phyloP scores from a whole-genome alignment of 129 eudicot genomes.

The Deinandra increscens region DNA sequence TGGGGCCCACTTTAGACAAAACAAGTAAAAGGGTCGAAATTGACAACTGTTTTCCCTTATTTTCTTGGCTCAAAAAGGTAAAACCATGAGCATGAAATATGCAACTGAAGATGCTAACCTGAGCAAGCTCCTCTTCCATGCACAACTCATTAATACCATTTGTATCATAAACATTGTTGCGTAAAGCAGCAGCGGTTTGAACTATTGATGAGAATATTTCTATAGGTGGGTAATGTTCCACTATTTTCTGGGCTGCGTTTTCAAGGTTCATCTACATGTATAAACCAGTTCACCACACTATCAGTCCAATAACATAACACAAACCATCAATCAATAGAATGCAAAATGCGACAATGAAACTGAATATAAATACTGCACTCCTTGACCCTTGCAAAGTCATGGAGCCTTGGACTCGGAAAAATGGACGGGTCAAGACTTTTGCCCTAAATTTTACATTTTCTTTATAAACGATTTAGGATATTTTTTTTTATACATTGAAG shows the following conservation, averaged over 20 bases:
- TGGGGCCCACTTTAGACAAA: background rate
- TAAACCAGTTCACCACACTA: background rate
- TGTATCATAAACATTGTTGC: slow-evolving; percentile 32
- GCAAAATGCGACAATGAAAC: slow-evolving; percentile 3
- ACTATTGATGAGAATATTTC: slow-evolving; percentile 73
- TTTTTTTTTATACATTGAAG: too few relatives aligned
- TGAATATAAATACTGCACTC: slow-evolving; percentile 6
- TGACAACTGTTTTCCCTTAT: background rate
- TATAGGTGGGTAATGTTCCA: slow-evolving; percentile 46
- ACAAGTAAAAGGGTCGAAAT: background rate
- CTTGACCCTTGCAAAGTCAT: background rate
- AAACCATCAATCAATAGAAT: background rate
- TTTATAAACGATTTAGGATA: background rate
- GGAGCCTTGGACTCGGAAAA: slow-evolving; percentile 7
- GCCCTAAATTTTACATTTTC: background rate
- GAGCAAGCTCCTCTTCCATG: slow-evolving; percentile 51
- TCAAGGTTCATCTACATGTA: slow-evolving; percentile 54
- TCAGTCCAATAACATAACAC: slow-evolving; percentile 1
- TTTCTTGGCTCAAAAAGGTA: background rate
- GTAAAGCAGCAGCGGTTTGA: slow-evolving; percentile 42
- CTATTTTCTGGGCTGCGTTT: slow-evolving; percentile 59
- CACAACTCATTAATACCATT: slow-evolving; percentile 39
- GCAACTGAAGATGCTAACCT: slow-evolving; percentile 37
- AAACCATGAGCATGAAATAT: background rate
- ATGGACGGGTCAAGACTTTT: background rate